Conservation (phyloP, 805 yeast species). For the Lipomyces spencermartinsiae region DNA sequence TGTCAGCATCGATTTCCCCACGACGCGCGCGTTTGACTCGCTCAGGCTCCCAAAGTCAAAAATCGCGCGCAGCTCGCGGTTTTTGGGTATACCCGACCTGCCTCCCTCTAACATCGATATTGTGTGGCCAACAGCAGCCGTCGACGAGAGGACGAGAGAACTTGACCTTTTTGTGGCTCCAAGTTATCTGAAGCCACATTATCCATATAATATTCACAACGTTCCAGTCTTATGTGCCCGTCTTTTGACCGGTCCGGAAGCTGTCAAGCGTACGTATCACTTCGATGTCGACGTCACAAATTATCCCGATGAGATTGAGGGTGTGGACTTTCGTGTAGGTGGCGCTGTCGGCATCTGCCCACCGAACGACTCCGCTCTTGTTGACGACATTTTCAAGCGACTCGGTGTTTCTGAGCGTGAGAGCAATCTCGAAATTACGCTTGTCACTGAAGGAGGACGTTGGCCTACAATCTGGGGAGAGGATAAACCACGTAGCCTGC, state of each 20-base stretch:
- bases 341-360: slow-evolving; percentile 44
- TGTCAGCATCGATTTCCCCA: slow-evolving; percentile 12
- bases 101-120: slow-evolving; percentile 12
- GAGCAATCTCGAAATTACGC: slow-evolving; percentile 25
- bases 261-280: slow-evolving; percentile 41
- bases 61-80: slow-evolving; percentile 10
- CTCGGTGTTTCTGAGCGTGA: slow-evolving; percentile 19
- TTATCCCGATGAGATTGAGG: slow-evolving; percentile 41
- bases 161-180: slow-evolving; percentile 29
- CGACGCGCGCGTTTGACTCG: slow-evolving; percentile 29
- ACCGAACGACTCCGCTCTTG: slow-evolving; percentile 36
- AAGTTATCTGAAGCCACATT: slow-evolving; percentile 39
- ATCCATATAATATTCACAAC: slow-evolving; percentile 38
- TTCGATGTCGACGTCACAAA: slow-evolving; percentile 41
- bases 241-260: slow-evolving; percentile 38
- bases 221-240: slow-evolving; percentile 39
- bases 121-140: not conserved
- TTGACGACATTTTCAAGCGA: slow-evolving; percentile 36
- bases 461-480: slow-evolving; percentile 45
- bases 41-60: slow-evolving; percentile 25
- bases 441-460: slow-evolving; percentile 39
- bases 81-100: slow-evolving; percentile 7
- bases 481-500: slow-evolving; percentile 35
- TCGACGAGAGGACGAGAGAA: not conserved
- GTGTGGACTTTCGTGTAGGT: slow-evolving; percentile 42